A percentile compares a stretch with the other conserved stretches of the same genome.
phyloP scores from a whole-genome alignment of 306 rosid genomes.

The Vigna reflexopilosa region DNA sequence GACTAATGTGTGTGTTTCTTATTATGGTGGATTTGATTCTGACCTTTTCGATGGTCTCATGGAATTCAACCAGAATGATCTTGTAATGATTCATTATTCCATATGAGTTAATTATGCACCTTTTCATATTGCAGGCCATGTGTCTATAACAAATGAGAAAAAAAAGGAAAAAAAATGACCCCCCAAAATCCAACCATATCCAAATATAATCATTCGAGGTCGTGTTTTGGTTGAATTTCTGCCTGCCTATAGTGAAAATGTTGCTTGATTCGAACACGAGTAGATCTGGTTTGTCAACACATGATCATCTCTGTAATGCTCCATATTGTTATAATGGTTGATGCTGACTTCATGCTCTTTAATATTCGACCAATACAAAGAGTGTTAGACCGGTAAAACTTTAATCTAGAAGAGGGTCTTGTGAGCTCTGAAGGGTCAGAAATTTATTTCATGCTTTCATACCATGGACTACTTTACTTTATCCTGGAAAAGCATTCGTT shows the following conservation, averaged over 20 bases:
- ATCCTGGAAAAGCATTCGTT: conserved; percentile 27
- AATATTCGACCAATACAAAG: conserved; percentile 43
- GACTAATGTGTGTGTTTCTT: conserved; percentile 42
- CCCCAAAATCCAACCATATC: conserved; percentile 79
- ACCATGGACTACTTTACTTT: conserved; percentile 24
- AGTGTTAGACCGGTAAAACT: conserved; percentile 23
- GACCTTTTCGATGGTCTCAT: conserved; percentile 50
- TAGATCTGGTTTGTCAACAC: conserved; percentile 57
- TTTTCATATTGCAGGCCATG: conserved; percentile 45
- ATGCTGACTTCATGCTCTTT: conserved; percentile 43
- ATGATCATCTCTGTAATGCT: conserved; percentile 45
- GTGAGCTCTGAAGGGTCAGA: conserved; percentile 6
- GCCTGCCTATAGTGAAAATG: conserved; percentile 20
- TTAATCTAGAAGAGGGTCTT: conserved; percentile 27
- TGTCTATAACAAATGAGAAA: conserved; percentile 39
- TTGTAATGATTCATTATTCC: conserved; percentile 42
- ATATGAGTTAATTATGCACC: conserved; percentile 43
- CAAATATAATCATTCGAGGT: conserved; percentile 54
- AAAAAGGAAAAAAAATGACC: conserved; percentile 36
- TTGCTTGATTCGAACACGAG: conserved; percentile 31
- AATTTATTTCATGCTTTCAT: conserved; percentile 34
- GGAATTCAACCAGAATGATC: conserved; percentile 50
- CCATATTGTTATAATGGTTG: conserved; percentile 46
- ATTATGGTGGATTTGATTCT: conserved; percentile 59
- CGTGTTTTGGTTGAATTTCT: conserved; percentile 49